Evolutionary conservation across 257 asterid species (phyloP).

Genomic region (Solanum pinnatisectum): DNA sequence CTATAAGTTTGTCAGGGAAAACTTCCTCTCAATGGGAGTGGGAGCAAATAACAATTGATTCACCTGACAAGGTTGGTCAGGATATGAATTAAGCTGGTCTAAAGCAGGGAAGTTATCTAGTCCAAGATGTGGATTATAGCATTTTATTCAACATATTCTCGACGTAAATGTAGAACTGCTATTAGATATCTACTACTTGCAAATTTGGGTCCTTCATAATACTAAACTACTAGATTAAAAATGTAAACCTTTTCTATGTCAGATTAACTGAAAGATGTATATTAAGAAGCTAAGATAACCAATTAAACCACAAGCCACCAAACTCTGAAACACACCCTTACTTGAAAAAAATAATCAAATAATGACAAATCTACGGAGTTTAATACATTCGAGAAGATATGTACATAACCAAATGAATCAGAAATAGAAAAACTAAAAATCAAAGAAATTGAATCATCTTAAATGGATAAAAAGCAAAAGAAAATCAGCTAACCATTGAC

Average conservation of each 20-base stretch:
- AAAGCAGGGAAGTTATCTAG: not conserved
- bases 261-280: not conserved
- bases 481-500: slow-evolving; percentile 54
- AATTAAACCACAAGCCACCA: not conserved
- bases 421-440: not conserved
- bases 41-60: not conserved
- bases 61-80: not conserved
- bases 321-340: not conserved
- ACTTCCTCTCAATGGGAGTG: not conserved
- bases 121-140: not conserved
- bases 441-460: not conserved
- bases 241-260: not conserved
- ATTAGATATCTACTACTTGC: not conserved
- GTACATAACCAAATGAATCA: not conserved
- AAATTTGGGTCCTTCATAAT: not conserved
- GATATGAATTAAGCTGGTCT: not conserved
- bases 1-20: not conserved
- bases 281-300: not conserved
- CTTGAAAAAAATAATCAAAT: not conserved
- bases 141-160: not conserved
- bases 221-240: not conserved
- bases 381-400: not conserved
- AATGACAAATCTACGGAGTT: not conserved
- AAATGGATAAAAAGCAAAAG: not conserved
- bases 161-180: not conserved